Evolutionary conservation across 495 filamentous ascomycete genomes (phyloP), one percentile per base, ranked within the genome.

Genomic region (Parathielavia hyrcaniae): DNA sequence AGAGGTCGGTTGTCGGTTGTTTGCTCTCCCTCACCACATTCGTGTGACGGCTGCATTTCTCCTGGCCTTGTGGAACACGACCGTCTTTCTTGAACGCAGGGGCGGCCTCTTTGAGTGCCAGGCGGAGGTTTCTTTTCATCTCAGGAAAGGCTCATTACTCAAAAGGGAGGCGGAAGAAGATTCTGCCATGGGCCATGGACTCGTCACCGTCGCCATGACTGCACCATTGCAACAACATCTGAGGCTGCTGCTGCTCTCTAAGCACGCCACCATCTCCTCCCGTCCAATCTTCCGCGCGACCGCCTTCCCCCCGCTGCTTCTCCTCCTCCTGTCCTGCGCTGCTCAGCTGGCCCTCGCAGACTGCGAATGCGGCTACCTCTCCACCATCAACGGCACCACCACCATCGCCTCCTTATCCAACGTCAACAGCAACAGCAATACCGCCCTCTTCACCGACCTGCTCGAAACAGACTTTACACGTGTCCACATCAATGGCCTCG

Each of bases 331-430:
- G 22, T 64, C 35, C 43, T 19, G 35, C 30, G 11, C 40, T 55
- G 58, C 56, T 44, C 26, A 30, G 26, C 26, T 30, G 26, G 26
- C 26, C 26, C 30, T 54, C 49, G 82, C 83, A 14, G 74, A 78
- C 60, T 90, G 86, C 73, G 84, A 88, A 67, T 91, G 87, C 66
- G 87, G 88, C 36, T 90, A 89, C 66, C 66, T 70, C 34, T 63
- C 69, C 40, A 66, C 39, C 51, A 64, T 66, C 49, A 23, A 43
- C 45, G 68, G 68, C 39, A 79, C 52, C 78, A 79, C 50, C 36
- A 4, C 20, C 13, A 46, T 14, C 44, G 59, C 41, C 6, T 8
- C 40, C 40, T 13, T 13, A 5, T n/a, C 13, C 16, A 19, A 16
- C 40, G 6, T 3, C 1, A 17, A 17, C 40, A n/a, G 64, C 52